Evolutionary conservation across 2,329 filamentous ascomycete genomes (phyloP).

Genomic region (Hypocrella siamensis): DNA sequence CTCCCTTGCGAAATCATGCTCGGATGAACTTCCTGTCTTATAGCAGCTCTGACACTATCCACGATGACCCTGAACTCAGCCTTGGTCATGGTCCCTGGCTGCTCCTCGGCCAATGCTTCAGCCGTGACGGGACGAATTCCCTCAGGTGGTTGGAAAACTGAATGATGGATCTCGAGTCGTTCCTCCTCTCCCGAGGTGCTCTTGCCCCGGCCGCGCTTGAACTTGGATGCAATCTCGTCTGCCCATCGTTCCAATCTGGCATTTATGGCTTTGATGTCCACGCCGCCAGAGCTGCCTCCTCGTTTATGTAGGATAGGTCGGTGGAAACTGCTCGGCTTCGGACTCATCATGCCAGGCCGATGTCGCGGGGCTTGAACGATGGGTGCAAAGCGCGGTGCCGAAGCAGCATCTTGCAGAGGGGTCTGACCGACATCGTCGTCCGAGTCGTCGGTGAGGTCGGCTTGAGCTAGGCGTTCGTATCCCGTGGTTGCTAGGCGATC

Average conservation of each 20-base stretch:
- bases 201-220: conserved; percentile 71
- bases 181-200: conserved; percentile 63
- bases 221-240: conserved; percentile 92
- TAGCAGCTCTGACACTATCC: conserved; percentile 78
- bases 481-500: conserved; percentile 59
- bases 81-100: conserved; percentile 56
- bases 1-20: conserved; percentile 95
- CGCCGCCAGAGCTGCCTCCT: conserved; percentile 61
- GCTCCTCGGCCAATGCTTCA: conserved; percentile 50
- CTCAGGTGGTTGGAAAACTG: conserved; percentile 87
- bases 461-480: conserved; percentile 73
- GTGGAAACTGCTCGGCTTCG: conserved; percentile 20
- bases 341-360: conserved; percentile 43
- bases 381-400: conserved; percentile 47
- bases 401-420: conserved; percentile 39
- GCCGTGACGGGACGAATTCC: conserved; percentile 67
- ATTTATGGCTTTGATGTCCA: conserved; percentile 97
- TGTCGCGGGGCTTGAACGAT: conserved; percentile 46
- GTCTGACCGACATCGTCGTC: conserved; percentile 44
- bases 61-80: conserved; percentile 77
- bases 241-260: conserved; percentile 90
- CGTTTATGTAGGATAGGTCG: conserved; percentile 29
- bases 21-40: conserved; percentile 80
- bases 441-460: conserved; percentile 60
- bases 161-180: conserved; percentile 88